A percentile compares a stretch with the other conserved stretches of the same genome.
These are phyloP conservation scores for Rhizopogon rudus DNA, from an alignment of 768 basidiomycete species.

Conservation along the genomic window DNA sequence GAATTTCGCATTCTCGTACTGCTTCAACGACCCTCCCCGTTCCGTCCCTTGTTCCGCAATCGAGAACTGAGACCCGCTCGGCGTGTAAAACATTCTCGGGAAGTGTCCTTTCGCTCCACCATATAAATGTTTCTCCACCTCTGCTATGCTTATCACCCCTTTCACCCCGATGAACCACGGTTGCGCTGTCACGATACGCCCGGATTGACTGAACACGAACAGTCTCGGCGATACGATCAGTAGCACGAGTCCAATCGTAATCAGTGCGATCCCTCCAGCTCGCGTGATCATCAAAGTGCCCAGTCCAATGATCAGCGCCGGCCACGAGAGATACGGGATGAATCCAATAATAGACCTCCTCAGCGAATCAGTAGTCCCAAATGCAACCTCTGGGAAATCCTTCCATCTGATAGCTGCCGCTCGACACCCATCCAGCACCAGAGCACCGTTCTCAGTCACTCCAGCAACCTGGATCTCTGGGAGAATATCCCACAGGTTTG, in stretches of 20 bases:
- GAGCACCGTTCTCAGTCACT: slow-evolving; percentile 10
- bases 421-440: slow-evolving; percentile 15
- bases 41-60: background rate
- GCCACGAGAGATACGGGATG: slow-evolving; percentile 9
- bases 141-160: slow-evolving; percentile 8
- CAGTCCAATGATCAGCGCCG: slow-evolving; percentile 3
- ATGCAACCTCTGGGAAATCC: slow-evolving; percentile 11
- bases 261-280: background rate
- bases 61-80: slow-evolving; percentile 13
- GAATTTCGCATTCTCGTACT: background rate
- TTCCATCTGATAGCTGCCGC: slow-evolving; percentile 17
- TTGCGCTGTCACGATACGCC: slow-evolving; percentile 10
- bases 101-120: slow-evolving; percentile 6
- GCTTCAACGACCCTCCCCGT: slow-evolving; percentile 9
- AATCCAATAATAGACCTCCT: slow-evolving; percentile 2
- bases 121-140: slow-evolving; percentile 9
- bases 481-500: slow-evolving; percentile 14
- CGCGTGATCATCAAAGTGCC: background rate
- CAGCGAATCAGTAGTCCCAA: slow-evolving; percentile 7
- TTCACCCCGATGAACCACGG: slow-evolving; percentile 20
- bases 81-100: slow-evolving; percentile 7
- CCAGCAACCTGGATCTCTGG: slow-evolving; percentile 17
- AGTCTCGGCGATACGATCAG: slow-evolving; percentile 4
- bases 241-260: background rate
- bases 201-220: slow-evolving; percentile 10